Conservation (phyloP, 164 flowering plant genomes). For the Amborella trichopoda region DNA sequence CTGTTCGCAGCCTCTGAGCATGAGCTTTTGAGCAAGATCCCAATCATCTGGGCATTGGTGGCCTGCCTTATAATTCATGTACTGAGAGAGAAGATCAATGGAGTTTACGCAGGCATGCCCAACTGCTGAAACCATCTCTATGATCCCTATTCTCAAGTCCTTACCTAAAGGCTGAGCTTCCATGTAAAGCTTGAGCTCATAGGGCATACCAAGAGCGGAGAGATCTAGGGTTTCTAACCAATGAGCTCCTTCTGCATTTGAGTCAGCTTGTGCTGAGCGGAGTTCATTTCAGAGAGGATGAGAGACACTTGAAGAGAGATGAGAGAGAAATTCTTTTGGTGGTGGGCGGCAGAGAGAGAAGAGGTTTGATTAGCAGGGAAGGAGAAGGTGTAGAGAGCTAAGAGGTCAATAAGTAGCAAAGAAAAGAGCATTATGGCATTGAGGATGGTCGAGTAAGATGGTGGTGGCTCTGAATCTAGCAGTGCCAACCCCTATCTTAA, state of each 20-base stretch:
- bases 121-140: slow-evolving; percentile 86
- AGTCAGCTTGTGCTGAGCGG: slow-evolving; percentile 66
- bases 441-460: slow-evolving; percentile 65
- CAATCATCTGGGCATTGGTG: slow-evolving; percentile 82
- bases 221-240: slow-evolving; percentile 77
- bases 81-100: slow-evolving; percentile 55
- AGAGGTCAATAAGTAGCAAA: slow-evolving; percentile 76
- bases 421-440: slow-evolving; percentile 77
- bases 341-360: slow-evolving; percentile 11
- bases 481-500: slow-evolving; percentile 85
- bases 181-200: slow-evolving; percentile 60
- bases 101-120: slow-evolving; percentile 78
- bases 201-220: slow-evolving; percentile 46
- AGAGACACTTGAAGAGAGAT: slow-evolving; percentile 86
- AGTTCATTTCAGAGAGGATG: slow-evolving; percentile 70
- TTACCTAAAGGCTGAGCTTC: slow-evolving; percentile 77
- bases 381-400: slow-evolving; percentile 84
- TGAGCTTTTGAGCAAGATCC: slow-evolving; percentile 74
- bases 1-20: slow-evolving; percentile 81
- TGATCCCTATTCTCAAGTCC: slow-evolving; percentile 79
- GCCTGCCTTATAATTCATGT: slow-evolving; percentile 63
- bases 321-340: slow-evolving; percentile 58
- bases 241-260: slow-evolving; percentile 82
- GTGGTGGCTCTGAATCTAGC: slow-evolving; percentile 71
- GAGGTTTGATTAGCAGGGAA: slow-evolving; percentile 22